Base-by-base conservation (phyloP, 495 filamentous ascomycete species). In the Aspergillus leporis region DNA sequence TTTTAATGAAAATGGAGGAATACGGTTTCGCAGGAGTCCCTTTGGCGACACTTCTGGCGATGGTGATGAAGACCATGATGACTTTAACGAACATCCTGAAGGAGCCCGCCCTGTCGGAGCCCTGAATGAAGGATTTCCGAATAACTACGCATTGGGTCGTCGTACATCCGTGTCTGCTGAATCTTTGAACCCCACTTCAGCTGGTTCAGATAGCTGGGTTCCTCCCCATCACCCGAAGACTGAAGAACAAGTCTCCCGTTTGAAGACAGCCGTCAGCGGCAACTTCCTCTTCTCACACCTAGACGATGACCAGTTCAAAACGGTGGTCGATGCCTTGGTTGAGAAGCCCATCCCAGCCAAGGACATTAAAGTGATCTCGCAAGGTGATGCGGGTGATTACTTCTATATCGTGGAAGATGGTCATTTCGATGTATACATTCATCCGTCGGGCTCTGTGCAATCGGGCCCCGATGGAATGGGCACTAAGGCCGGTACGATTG, bases 351-450 rank as follows among this genome's bases (percentile, higher is more conserved):
- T 98, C 46, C 94, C 94, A 0, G 89, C 92, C 58, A 95, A 92
- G 77, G 93, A 85, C 62, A 97, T 97, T 74, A 96, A 96, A 76
- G 91, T 98, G 55, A 97, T 98, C 66, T 89, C 87, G 22, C 94
- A 98, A 79, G 94, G 94, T 23, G 94, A 98, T 66, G 89, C 91
- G 0, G 94, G 94, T 19, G 94, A 98, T 69, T 98, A 90, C 79
- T 98, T 98, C 74, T 98, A 98, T 70, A 87, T 98, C 47, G 92
- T 98, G 56, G 94, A 98, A 71, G 86, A 87, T 47, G 94, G 94
- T 30, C 79, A 81, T 18, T 98, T 98, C 65, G 92, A 96, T 66
- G 87, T 98, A 55, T 90, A 94, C 65, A 91, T 98, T 79, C 91
- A 97, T 72, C 69, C 78, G 3, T 79, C 81, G n/a, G 93, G 93